These are phyloP conservation scores for Xylaria sp. DNA, from an alignment of 2,329 filamentous ascomycete genomes.

Conservation along the genomic window DNA sequence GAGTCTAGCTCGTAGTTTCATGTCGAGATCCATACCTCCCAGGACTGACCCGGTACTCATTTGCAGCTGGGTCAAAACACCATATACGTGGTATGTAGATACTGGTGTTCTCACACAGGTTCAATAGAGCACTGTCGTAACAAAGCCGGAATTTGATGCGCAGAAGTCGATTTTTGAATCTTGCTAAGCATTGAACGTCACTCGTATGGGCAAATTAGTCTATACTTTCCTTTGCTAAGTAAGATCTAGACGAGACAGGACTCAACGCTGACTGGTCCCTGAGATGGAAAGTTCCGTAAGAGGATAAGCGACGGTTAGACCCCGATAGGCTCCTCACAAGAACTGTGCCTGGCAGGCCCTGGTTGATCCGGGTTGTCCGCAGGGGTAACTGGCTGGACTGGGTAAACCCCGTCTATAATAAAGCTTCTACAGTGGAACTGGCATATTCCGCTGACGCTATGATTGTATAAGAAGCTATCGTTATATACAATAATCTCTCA, in stretches of 20 bases:
- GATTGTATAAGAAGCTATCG: neutral
- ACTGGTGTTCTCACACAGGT: constrained; percentile 3
- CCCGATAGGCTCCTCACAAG: constrained; percentile 32
- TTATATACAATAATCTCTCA: neutral
- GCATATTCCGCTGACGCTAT: constrained; percentile 19
- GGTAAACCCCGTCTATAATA: constrained; percentile 27
- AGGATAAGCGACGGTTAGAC: constrained; percentile 23
- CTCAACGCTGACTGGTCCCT: constrained; percentile 19
- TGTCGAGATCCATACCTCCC: constrained; percentile 11
- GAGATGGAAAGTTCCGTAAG: constrained; percentile 26
- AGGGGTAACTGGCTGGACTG: constrained; percentile 6
- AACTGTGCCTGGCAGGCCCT: constrained; percentile 21
- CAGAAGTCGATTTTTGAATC: neutral
- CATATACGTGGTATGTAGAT: neutral
- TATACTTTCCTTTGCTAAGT: neutral
- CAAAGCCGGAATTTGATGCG: neutral
- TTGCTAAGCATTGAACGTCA: neutral
- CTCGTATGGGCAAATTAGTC: constrained; percentile 26
- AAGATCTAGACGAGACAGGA: constrained; percentile 8
- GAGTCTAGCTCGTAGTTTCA: constrained; percentile 30
- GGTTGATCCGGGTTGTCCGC: constrained; percentile 10
- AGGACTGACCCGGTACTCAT: constrained; percentile 15
- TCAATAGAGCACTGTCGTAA: neutral
- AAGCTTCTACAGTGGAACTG: constrained; percentile 28
- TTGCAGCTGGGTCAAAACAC: constrained; percentile 25